Evolutionary conservation across 805 yeast species (phyloP), one percentile per base, ranked within the genome.

Genomic region (Kodamaea jinghongensis): DNA sequence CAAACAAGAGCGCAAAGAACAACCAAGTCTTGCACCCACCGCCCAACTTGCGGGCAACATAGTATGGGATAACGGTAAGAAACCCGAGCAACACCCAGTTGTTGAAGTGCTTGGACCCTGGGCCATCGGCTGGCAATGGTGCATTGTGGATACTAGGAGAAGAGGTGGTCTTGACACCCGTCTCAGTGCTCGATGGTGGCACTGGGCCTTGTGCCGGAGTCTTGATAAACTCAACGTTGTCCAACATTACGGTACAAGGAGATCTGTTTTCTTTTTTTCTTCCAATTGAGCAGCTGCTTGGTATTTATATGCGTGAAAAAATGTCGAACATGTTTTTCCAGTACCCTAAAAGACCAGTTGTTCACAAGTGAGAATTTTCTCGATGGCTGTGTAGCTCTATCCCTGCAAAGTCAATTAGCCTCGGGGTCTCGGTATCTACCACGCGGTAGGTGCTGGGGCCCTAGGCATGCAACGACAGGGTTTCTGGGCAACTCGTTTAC

Each of bases 101-200:
- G 62, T 76, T 75, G 67, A 89, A 88, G 52, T 81, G 78, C 58
- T 77, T 80, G 23, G 89, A 72, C 17, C 95, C 89, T 4, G 96
- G 86, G 30, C 96, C 96, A 58, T 88, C 96, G 4, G 95, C 96
- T 17, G 95, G 90, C 46, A 87, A 70, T 8, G 89, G 89, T 2
- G 91, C 95, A 58, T 88, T 88, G 56, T 83, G 78, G 58, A 88
- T 87, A 6, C 90, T 70, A 17, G 95, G 95, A 17, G 70, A 61
- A 27, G 54, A 65, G 29, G 71, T 60, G 43, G 73, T 67, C 45
- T 51, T 44, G 17, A 69, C 55, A 4, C 75, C 75, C 41, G 58
- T 54, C 35, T 54, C 60, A 38, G 51, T 57, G 34, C 56, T 48
- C 11, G 65, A 63, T 25, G 64, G 56, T 13, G 58, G 53, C 37